These are phyloP conservation scores for Diaporthe eres DNA, from an alignment of 2,329 filamentous ascomycete species.

Conservation along the genomic window DNA sequence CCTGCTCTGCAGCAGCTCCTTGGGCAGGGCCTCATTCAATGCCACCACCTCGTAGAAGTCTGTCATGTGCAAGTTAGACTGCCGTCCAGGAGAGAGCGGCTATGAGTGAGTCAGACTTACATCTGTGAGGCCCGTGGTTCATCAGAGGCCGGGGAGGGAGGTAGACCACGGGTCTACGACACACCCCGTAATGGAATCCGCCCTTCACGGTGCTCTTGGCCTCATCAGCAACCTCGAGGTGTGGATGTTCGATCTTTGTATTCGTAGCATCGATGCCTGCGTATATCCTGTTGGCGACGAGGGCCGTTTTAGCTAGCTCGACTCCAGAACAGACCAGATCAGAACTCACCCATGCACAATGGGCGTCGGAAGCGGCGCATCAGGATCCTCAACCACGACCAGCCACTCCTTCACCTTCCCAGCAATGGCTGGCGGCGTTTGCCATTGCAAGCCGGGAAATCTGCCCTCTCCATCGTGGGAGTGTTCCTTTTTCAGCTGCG, in stretches of 20 bases:
- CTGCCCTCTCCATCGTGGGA: conserved; percentile 55
- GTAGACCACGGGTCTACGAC: conserved; percentile 57
- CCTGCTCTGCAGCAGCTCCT: conserved; percentile 52
- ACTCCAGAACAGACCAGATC: neutral
- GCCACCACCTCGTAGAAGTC: conserved; percentile 66
- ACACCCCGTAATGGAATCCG: conserved; percentile 63
- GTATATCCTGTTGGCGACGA: conserved; percentile 50
- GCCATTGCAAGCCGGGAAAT: conserved; percentile 59
- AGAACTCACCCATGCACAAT: conserved; percentile 59
- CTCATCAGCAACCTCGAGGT: conserved; percentile 54
- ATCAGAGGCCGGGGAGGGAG: conserved; percentile 61
- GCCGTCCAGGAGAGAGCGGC: neutral
- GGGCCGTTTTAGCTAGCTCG: neutral
- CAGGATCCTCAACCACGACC: conserved; percentile 62
- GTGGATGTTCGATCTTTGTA: conserved; percentile 51
- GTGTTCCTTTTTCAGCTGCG: conserved; percentile 54
- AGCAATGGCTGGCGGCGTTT: conserved; percentile 48
- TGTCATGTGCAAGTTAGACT: conserved; percentile 39
- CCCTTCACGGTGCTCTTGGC: conserved; percentile 53
- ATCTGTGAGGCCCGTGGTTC: conserved; percentile 66
- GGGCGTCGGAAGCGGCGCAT: conserved; percentile 60
- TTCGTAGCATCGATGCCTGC: conserved; percentile 55
- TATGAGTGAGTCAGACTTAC: conserved; percentile 47
- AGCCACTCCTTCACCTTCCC: conserved; percentile 59
- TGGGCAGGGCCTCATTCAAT: conserved; percentile 59